phyloP scores from a whole-genome alignment of 202 grass and related monocot species.

The Zoysia matrella region DNA sequence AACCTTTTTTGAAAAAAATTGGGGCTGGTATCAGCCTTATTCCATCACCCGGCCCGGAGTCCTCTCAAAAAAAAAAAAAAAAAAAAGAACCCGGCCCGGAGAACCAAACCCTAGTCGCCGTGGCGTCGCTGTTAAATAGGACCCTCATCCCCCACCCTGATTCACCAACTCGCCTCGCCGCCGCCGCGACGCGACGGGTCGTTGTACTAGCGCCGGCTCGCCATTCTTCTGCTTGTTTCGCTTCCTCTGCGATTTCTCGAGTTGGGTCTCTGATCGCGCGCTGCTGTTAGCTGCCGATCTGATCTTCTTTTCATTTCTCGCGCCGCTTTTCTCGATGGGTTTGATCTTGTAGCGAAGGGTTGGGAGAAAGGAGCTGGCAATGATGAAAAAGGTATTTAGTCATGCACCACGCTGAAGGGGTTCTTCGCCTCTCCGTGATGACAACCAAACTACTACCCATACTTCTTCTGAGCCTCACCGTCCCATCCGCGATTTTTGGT shows the following conservation, averaged over 20 bases:
- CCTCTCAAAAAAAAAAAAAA: no score
- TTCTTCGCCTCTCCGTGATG: slow-evolving; percentile 28
- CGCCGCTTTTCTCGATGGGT: background rate
- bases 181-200: background rate
- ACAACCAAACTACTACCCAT: slow-evolving; percentile 48
- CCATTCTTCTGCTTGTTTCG: background rate
- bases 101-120: slow-evolving; percentile 1
- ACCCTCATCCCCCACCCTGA: background rate
- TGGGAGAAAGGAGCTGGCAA: background rate
- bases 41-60: no score
- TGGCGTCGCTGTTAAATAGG: background rate
- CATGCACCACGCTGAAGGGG: slow-evolving; percentile 58
- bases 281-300: background rate
- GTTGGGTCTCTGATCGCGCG: background rate
- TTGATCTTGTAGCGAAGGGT: background rate
- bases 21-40: no score
- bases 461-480: slow-evolving; percentile 40
- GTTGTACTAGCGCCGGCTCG: background rate
- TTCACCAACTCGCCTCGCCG: background rate
- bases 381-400: slow-evolving; percentile 37
- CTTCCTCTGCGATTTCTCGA: background rate
- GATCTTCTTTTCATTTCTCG: background rate
- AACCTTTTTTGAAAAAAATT: no score
- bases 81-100: background rate
- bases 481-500: background rate